These are phyloP conservation scores for Cyberlindnera misumaiensis DNA, from an alignment of 805 yeast genomes.

Conservation along the genomic window DNA sequence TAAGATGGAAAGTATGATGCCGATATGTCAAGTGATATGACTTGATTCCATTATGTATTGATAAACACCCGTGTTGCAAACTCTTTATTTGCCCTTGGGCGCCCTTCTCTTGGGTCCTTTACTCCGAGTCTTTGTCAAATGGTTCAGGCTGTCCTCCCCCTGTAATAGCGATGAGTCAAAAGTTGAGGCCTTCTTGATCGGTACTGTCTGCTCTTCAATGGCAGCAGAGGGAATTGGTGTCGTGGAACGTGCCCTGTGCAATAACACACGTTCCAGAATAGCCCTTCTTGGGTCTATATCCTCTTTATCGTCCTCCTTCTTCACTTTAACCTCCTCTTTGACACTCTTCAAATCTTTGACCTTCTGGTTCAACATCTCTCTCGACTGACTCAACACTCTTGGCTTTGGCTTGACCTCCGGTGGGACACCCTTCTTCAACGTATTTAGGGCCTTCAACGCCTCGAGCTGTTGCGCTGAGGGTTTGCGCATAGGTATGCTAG, in stretches of 20 bases:
- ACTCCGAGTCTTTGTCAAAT: constrained; percentile 26
- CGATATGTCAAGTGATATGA: not conserved
- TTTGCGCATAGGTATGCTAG: constrained; percentile 13
- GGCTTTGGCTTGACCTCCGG: constrained; percentile 14
- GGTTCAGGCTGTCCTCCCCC: constrained; percentile 16
- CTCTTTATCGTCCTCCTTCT: not conserved
- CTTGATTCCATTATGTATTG: not conserved
- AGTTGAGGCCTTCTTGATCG: constrained; percentile 17
- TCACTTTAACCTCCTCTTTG: not conserved
- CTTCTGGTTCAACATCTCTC: constrained; percentile 11
- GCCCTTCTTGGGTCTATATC: constrained; percentile 4
- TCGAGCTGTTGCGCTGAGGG: constrained; percentile 15
- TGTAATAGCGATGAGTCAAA: constrained; percentile 10
- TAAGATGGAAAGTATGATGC: not conserved
- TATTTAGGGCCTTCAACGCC: constrained; percentile 11
- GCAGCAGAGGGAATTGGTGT: too few relatives aligned
- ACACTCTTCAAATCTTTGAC: constrained; percentile 10
- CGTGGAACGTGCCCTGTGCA: not conserved
- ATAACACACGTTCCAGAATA: constrained; percentile 12
- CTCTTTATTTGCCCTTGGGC: too few relatives aligned
- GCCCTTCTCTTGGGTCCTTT: constrained; percentile 32
- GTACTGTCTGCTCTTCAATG: too few relatives aligned
- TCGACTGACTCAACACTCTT: constrained; percentile 19
- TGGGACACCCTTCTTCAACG: constrained; percentile 10
- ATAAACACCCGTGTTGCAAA: not conserved